Evolutionary conservation across 2,329 filamentous ascomycete genomes (phyloP), one percentile per base, ranked within the genome.

Genomic region (Bipolaris oryzae): DNA sequence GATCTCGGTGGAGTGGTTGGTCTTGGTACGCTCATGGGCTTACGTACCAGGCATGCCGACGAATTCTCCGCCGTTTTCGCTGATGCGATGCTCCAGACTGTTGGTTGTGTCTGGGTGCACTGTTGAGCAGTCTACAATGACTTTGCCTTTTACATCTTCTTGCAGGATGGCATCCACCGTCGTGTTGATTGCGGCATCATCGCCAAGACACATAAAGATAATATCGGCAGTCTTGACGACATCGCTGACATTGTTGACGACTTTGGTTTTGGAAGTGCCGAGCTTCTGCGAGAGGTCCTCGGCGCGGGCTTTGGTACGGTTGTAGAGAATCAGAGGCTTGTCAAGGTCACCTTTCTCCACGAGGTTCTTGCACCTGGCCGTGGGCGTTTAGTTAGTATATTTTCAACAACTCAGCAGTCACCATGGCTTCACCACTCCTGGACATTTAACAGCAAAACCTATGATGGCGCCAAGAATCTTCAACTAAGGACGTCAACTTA

Each of bases 111-210:
- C 89, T 0, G 93, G 92, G 74, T 95, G 90, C 34, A 96, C 85
- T 23, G 92, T 96, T 3, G 91, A 95, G 81, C 89, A 93, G 72
- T 96, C 92, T 31, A 96, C 84, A 64, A 96, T 88, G 15, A 95
- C 80, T 78, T 96, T 96, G 59, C 86, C 87, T 25, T 81, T 81
- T 16, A 90, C 77, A 55, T 86, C 78, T 16, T 77, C 71, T 45
- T 83, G 68, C 3, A 91, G 77, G 28, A 89, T 84, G 3, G 81
- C 73, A 39, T 82, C 75, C 57, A 91, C 82, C 18, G 86, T 85
- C 4, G 83, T 78, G 55, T 86, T 83, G 41, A 96, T 86, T 5
- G 90, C 89, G 2, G 84, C 80, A 73, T 96, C 92, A 71, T 95
- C 89, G 63, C 89, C 86, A 3, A 96, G 82, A 71, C 91, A 96